Conservation (phyloP, 192 early-diverging fungal species). For the Spinellus fusiger region DNA sequence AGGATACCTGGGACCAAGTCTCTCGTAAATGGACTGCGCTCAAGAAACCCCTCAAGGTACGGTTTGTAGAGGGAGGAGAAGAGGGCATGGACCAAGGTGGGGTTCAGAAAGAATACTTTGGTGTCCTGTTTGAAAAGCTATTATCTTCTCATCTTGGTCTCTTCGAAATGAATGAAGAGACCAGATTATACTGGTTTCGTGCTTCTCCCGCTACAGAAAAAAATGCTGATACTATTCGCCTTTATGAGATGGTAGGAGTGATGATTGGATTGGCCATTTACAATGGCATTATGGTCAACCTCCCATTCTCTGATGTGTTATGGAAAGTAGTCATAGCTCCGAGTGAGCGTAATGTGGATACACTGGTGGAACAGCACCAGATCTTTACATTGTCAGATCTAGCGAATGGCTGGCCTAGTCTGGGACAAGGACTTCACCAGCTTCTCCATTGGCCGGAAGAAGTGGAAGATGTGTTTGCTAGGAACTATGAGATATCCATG, state of each 20-base stretch:
- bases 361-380: background rate
- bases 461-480: constrained; percentile 78
- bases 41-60: constrained; percentile 79
- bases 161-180: constrained; percentile 59
- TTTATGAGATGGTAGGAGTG: constrained; percentile 82
- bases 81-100: constrained; percentile 95
- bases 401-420: constrained; percentile 24
- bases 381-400: constrained; percentile 15
- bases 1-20: constrained; percentile 75
- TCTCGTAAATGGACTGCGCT: constrained; percentile 53
- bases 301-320: constrained; percentile 67
- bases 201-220: constrained; percentile 30
- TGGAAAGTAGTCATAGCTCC: constrained; percentile 48
- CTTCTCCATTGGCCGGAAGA: constrained; percentile 65
- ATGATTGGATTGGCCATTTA: constrained; percentile 89
- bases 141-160: constrained; percentile 71
- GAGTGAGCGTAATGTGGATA: constrained; percentile 2
- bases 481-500: constrained; percentile 80
- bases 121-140: constrained; percentile 66
- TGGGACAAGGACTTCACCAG: constrained; percentile 72
- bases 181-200: constrained; percentile 75
- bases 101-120: constrained; percentile 95
- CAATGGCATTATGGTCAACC: constrained; percentile 76
- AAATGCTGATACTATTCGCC: constrained; percentile 12
- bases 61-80: constrained; percentile 84